Evolutionary conservation across 2,329 filamentous ascomycete genomes (phyloP).

Genomic region (Pestalotiopsis sp.): DNA sequence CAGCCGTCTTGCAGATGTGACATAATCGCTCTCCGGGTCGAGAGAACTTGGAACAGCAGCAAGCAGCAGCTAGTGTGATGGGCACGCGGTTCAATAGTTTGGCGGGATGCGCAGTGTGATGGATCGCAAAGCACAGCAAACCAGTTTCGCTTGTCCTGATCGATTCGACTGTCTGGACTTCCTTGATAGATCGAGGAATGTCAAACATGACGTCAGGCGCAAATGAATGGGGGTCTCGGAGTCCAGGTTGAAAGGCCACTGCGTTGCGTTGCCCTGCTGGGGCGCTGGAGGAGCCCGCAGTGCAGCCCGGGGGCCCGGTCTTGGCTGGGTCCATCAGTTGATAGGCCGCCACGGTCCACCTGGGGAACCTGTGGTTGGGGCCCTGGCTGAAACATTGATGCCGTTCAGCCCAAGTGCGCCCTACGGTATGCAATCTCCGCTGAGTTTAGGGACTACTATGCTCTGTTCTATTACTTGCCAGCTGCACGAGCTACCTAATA

Average conservation of each 20-base stretch:
- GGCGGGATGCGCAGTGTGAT: not conserved
- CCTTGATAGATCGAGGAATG: not conserved
- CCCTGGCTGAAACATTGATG: not conserved
- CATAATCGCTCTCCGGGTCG: not conserved
- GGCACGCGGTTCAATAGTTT: not conserved
- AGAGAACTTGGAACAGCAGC: not conserved
- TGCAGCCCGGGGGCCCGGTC: not conserved
- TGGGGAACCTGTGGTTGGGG: not conserved
- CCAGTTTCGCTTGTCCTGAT: not conserved
- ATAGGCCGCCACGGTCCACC: not conserved
- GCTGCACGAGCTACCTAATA: too few species aligned
- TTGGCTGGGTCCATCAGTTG: not conserved
- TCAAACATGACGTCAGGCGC: not conserved
- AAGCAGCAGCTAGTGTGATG: not conserved
- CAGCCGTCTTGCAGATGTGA: constrained; percentile 1
- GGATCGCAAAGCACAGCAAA: not conserved
- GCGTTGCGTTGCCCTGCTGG: not conserved
- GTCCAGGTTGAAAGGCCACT: not conserved
- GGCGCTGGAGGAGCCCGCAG: not conserved
- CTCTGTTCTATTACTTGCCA: too few species aligned
- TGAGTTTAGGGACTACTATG: not conserved
- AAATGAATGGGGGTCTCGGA: not conserved
- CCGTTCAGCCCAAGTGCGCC: not conserved
- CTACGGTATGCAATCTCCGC: not conserved
- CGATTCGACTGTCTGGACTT: not conserved